Evolutionary conservation across 805 yeast species (phyloP).

Genomic region (Naumovozyma castellii): DNA sequence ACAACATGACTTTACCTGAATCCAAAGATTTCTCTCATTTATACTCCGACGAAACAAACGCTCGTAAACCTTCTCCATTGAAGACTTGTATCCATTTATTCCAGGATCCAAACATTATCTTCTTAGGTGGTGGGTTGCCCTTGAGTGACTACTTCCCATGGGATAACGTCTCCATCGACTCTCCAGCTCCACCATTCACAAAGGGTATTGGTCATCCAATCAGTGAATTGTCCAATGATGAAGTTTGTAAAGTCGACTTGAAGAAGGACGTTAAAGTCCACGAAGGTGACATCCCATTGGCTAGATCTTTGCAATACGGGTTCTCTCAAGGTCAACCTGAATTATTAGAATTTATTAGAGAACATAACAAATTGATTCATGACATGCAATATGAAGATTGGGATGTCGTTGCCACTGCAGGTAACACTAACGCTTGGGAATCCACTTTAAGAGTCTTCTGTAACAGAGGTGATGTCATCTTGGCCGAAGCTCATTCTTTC

Average conservation of each 20-base stretch:
- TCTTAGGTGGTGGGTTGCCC: constrained; percentile 94
- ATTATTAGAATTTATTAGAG: constrained; percentile 54
- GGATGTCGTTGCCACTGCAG: constrained; percentile 62
- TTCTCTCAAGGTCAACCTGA: constrained; percentile 72
- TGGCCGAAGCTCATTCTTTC: constrained; percentile 77
- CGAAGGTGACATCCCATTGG: constrained; percentile 58
- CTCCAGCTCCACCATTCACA: constrained; percentile 73
- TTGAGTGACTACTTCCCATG: constrained; percentile 87
- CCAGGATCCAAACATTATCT: constrained; percentile 65
- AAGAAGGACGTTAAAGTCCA: constrained; percentile 34
- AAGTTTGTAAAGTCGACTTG: constrained; percentile 21
- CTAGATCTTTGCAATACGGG: constrained; percentile 90
- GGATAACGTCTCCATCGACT: constrained; percentile 57
- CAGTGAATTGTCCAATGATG: constrained; percentile 13
- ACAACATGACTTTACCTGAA: constrained; percentile 26
- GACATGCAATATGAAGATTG: constrained; percentile 51
- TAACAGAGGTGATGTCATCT: constrained; percentile 69
- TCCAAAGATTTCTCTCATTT: constrained; percentile 70
- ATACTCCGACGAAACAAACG: constrained; percentile 66
- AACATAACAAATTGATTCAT: constrained; percentile 56
- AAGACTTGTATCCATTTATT: constrained; percentile 77
- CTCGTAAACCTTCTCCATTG: constrained; percentile 70
- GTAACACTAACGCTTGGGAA: constrained; percentile 90
- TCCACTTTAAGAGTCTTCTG: constrained; percentile 68
- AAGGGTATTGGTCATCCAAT: constrained; percentile 66